These are phyloP conservation scores for Umbellularia californica DNA, from an alignment of 164 flowering plant species.

Conservation along the genomic window DNA sequence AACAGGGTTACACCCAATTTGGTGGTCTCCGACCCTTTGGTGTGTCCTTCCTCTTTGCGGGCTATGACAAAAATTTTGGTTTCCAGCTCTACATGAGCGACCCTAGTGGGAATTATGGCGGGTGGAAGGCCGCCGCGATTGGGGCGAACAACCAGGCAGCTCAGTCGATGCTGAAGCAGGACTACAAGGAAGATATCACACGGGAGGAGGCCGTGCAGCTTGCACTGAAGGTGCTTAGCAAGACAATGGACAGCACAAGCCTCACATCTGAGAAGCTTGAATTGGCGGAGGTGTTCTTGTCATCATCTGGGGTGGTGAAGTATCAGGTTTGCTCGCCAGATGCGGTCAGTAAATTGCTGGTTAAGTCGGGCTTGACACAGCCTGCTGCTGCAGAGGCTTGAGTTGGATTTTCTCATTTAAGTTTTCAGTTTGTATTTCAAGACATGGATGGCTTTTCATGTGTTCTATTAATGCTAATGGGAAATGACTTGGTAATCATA, in stretches of 20 bases:
- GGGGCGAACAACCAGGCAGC: constrained; percentile 20
- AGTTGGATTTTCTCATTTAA: background rate
- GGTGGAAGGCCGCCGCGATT: constrained; percentile 23
- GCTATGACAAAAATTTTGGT: constrained; percentile 18
- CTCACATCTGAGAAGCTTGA: constrained; percentile 20
- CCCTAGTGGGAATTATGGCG: constrained; percentile 20
- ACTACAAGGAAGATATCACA: constrained; percentile 20
- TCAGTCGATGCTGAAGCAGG: constrained; percentile 24
- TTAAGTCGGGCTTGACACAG: constrained; percentile 20
- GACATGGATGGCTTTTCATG: background rate
- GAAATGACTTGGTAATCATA: background rate
- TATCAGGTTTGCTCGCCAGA: constrained; percentile 20
- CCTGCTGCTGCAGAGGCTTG: constrained; percentile 11
- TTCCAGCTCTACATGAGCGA: constrained; percentile 21
- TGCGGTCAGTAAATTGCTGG: constrained; percentile 12
- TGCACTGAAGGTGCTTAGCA: constrained; percentile 20
- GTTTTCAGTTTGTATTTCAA: background rate
- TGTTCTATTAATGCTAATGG: background rate
- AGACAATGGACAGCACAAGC: constrained; percentile 24
- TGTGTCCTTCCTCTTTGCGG: constrained; percentile 20
- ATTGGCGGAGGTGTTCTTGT: constrained; percentile 13
- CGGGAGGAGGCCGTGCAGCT: constrained; percentile 22
- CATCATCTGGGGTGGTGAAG: constrained; percentile 17
- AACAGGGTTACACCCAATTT: constrained; percentile 23
- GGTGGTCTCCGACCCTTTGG: constrained; percentile 27